Base-by-base conservation (phyloP, 2,329 filamentous ascomycete species). In the Atkinsonella hypoxylon region DNA sequence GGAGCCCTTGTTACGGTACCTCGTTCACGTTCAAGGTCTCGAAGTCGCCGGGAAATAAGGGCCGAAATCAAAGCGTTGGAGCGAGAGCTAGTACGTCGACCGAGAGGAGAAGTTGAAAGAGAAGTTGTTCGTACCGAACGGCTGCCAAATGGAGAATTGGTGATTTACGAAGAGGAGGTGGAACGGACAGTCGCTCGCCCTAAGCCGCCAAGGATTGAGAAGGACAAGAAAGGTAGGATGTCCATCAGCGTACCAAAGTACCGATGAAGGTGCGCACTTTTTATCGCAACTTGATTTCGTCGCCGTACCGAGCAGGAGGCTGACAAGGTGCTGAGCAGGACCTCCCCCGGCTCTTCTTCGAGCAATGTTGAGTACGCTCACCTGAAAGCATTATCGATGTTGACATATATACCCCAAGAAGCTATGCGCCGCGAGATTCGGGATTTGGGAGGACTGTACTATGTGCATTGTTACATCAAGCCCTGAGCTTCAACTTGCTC, bases 221-320 rank as follows among this genome's bases (percentile, higher is more conserved):
- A 86, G 75, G 89, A 96, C 72, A 85, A 85, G 76, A 93, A 87
- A 89, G 89, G 90, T 94, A 93, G 84, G 86, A 83, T 93, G 81
- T 81, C 83, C 75, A 82, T 90, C 72, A 87, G 85, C 73, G 79
- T 87, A 69, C 86, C 85, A 63, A 81, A 82, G 72, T 77, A 81
- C 69, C 79, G 73, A 69, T 77, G 70, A 75, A 75, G 72, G 73
- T 76, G 70, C 66, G 74, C 66, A 59, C 26, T 60, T 60, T 59
- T 56, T 57, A 54, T 46, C 57, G 49, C 49, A 48, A 45, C 44
- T 50, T 51, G 39, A 34, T 39, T 49, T 45, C 50, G 49, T 53
- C 41, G 48, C 34, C 47, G 49, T 51, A 54, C 44, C 51, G 56
- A 56, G 49, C 52, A 51, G 55, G 54, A 52, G 58, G 61, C 66